Percentiles rank a stretch among this genome's conserved stretches.
phyloP scores from a whole-genome alignment of 352 stramenopile species.

The Globisporangium polare region DNA sequence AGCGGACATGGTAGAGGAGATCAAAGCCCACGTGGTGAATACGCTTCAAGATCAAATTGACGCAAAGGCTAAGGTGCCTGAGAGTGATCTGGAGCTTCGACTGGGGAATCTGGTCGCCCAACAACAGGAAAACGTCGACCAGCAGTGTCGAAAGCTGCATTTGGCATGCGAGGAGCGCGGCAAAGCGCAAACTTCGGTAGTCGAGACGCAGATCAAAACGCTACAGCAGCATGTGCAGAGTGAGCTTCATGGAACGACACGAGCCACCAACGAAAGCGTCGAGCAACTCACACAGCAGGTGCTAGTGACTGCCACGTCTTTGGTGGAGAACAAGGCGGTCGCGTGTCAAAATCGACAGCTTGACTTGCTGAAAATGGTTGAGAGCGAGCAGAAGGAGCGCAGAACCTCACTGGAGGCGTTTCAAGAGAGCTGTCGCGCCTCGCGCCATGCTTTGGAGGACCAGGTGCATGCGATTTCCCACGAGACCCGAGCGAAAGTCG shows the following conservation, averaged over 20 bases:
- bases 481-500: slow-evolving; percentile 33
- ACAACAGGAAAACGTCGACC: not conserved
- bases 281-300: slow-evolving; percentile 24
- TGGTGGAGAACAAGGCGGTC: slow-evolving; percentile 20
- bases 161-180: not conserved
- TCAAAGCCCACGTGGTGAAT: not conserved
- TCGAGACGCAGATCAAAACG: slow-evolving; percentile 21
- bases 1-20: slow-evolving; percentile 4
- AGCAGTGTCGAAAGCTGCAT: not conserved
- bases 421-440: slow-evolving; percentile 40
- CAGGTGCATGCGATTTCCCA: slow-evolving; percentile 34
- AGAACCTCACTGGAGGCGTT: slow-evolving; percentile 32
- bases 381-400: slow-evolving; percentile 48
- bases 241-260: slow-evolving; percentile 4
- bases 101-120: not conserved
- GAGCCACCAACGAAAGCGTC: not conserved
- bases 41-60: slow-evolving; percentile 3
- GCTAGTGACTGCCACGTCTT: slow-evolving; percentile 9
- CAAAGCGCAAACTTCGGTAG: not conserved
- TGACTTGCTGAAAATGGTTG: slow-evolving; percentile 28
- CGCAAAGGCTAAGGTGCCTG: slow-evolving; percentile 12
- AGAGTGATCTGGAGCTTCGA: not conserved
- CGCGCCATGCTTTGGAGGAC: slow-evolving; percentile 46
- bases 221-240: slow-evolving; percentile 16
- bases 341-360: slow-evolving; percentile 28